phyloP scores from a whole-genome alignment of 768 basidiomycete genomes.

The Boletellus ananas region DNA sequence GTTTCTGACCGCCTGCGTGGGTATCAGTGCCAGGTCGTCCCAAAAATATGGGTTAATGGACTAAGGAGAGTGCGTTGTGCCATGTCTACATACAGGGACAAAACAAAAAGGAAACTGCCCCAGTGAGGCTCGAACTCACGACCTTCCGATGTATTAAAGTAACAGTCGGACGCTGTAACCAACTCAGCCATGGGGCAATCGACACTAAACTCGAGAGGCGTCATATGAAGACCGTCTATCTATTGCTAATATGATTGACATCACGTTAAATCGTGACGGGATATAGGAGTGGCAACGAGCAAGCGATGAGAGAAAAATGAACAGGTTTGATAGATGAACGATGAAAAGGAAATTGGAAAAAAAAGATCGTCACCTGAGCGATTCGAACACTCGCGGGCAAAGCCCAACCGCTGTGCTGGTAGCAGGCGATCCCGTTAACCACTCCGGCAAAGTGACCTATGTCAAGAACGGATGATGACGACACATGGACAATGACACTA shows the following conservation, averaged over 20 bases:
- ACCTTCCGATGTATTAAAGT: conserved; percentile 51
- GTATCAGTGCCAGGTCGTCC: no score
- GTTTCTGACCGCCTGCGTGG: no score
- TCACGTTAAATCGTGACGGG: no score
- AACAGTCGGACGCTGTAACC: conserved; percentile 79
- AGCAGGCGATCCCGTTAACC: conserved; percentile 88
- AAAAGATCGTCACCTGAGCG: conserved; percentile 56
- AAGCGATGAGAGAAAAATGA: no score
- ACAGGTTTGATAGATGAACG: not conserved
- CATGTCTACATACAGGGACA: not conserved
- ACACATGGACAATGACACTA: not conserved
- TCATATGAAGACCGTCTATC: no score
- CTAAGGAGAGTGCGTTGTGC: no score
- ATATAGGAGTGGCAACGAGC: no score
- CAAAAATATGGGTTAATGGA: no score
- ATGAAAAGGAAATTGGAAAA: not conserved
- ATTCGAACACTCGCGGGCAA: conserved; percentile 62
- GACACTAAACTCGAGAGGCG: no score
- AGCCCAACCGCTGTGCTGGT: conserved; percentile 53
- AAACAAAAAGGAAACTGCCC: conserved; percentile 36
- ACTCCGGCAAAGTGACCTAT: conserved; percentile 87
- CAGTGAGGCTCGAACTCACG: conserved; percentile 68
- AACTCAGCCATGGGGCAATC: conserved; percentile 73
- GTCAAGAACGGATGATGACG: not conserved
- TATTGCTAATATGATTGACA: no score